These are phyloP conservation scores for Fusarium falciforme DNA, from an alignment of 2,329 filamentous ascomycete species.

Conservation along the genomic window DNA sequence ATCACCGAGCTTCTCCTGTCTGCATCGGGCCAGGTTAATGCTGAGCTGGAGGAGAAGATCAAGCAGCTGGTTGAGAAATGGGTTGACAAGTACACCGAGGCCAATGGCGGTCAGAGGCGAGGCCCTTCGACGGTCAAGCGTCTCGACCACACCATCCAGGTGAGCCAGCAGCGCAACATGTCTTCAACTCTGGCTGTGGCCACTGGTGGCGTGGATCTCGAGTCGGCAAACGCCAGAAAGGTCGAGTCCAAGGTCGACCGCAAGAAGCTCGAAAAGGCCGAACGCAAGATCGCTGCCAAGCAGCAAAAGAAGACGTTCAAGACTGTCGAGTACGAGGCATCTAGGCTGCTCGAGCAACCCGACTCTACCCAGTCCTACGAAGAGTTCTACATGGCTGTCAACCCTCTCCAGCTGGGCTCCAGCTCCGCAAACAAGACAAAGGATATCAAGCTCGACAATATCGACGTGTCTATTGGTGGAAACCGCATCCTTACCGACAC, in stretches of 20 bases:
- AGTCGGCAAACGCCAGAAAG: conserved; percentile 92
- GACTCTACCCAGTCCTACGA: conserved; percentile 93
- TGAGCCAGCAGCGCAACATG: conserved; percentile 93
- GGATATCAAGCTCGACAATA: conserved; percentile 97
- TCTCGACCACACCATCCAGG: conserved; percentile 94
- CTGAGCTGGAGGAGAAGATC: conserved; percentile 80
- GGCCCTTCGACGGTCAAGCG: conserved; percentile 83
- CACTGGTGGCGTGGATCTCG: conserved; percentile 86
- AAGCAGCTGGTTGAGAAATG: conserved; percentile 89
- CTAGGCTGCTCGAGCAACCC: conserved; percentile 84
- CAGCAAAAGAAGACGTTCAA: conserved; percentile 99
- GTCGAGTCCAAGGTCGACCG: conserved; percentile 97
- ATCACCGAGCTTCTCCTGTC: conserved; percentile 92
- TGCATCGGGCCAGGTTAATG: conserved; percentile 85
- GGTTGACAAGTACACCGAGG: conserved; percentile 81
- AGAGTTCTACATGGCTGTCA: conserved; percentile 99
- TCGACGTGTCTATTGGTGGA: conserved; percentile 93
- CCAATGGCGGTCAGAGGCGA: conserved; percentile 77
- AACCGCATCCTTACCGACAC: conserved; percentile 91
- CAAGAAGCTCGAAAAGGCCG: conserved; percentile 99
- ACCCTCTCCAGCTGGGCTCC: conserved; percentile 87
- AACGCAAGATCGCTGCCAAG: conserved; percentile 96
- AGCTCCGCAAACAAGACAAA: conserved; percentile 88
- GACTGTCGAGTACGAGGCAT: conserved; percentile 97
- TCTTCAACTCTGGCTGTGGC: conserved; percentile 93